Base-by-base conservation (phyloP, 1,284 basidiomycete genomes). In the Ganoderma lingzhi region DNA sequence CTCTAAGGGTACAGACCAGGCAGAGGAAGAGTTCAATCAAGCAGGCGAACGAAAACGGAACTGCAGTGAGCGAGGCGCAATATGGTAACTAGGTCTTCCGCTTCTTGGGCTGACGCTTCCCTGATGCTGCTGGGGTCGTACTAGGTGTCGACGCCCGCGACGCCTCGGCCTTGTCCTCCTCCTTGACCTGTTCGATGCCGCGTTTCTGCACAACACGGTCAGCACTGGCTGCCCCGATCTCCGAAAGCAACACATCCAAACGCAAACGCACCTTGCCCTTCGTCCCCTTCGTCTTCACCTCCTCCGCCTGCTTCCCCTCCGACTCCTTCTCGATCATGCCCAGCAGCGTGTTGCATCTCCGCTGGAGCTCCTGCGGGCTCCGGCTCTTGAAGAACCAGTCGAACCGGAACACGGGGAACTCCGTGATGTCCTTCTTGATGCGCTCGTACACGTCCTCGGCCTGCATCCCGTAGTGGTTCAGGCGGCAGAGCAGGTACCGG, bases 361-460 rank as follows among this genome's bases (percentile, higher is more conserved):
- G 85, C 75, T 93, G 91, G 70, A 99, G 84, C 84, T 99, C 98
- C 77, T 95, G 91, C 12, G 96, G 92, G 32, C 95, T 96, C 64
- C 98, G 85, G 72, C 93, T 95, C 85, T 98, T 98, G 87, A 99
- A 96, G 85, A 99, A 99, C 97, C 97, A 99, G 79, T 99, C 96
- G 76, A 99, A 98, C 64, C 96, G 86, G 84, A 99, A 99, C n/a
- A 96, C 93, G 0, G 96, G 96, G 82, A 96, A 97, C 80, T 97
- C 95, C 51, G 92, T 93, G 70, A 99, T 96, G 82, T 99, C 97
- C 81, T 93, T 91, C 87, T 98, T 98, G 84, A 99, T 98, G 63
- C 92, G 84, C 78, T 99, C 97, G 78, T 96, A 99, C 48, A 96
- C 93, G 77, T 98, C 96, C 67, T 98, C 97, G 39, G 90, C 86